Base-by-base conservation (phyloP, 192 early-diverging fungal genomes). In the Linnemannia hyalina region DNA sequence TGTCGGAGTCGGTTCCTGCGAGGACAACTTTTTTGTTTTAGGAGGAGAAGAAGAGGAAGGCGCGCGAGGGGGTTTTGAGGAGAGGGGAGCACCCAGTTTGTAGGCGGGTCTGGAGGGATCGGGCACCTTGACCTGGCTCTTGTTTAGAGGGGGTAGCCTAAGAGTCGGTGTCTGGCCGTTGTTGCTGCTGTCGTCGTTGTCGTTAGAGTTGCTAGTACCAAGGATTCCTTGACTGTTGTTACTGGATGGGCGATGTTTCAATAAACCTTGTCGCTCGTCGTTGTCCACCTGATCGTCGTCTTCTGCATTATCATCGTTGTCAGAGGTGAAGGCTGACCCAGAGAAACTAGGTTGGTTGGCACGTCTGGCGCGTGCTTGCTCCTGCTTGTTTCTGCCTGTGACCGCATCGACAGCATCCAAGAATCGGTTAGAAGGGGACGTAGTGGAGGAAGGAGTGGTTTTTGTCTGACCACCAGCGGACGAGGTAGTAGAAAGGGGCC, bases 321-420 rank as follows among this genome's bases (percentile, higher is more conserved):
- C 83, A 55, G 83, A 85, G 8, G 73, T 76, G 49, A 85, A 78
- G 22, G 83, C 74, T 8, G 83, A 85, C 22, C 83, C 83, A 57
- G 52, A 70, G 70, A 85, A 80, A 38, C 83, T 85, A 63, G 83
- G 78, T 18, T 85, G 83, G 63, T 85, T 85, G 26, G 76, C 83
- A 73, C 83, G 74, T 60, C 83, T 70, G 22, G 75, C 54, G 10
- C 83, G 83, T 5, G 78, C 78, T 20, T 75, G 46, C 10, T 69
- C 49, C 7, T 18, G 22, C 8, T 83, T 83, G 60, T 47, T 29
- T n/a, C 69, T 52, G 20, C 81, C 76, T 46, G 81, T 77, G 29
- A 82, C 81, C 16, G 81, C 81, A 60, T 60, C 57, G 57, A 60
- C 57, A 10, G 57, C 57, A 63, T 77, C 81, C 18, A 82, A 44